Percentiles rank a stretch among this genome's conserved stretches.
These are phyloP conservation scores for Gautieria morchelliformis DNA, from an alignment of 768 basidiomycete species.

Conservation along the genomic window DNA sequence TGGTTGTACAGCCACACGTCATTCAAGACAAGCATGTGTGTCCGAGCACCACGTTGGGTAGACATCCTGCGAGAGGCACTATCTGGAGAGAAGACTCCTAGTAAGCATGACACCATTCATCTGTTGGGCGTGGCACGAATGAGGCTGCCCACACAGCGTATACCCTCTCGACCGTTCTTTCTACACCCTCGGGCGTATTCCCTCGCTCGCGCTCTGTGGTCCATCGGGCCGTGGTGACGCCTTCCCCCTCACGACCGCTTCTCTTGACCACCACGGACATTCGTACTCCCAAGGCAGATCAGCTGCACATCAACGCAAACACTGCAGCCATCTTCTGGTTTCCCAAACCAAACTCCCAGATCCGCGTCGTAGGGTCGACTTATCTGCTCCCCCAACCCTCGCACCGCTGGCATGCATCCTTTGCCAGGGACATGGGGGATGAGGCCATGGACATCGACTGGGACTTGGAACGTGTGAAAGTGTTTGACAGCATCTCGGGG, in stretches of 20 bases:
- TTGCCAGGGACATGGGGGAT: constrained; percentile 21
- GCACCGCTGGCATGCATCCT: constrained; percentile 23
- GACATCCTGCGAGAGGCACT: not conserved
- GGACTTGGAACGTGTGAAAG: constrained; percentile 52
- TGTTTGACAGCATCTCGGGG: constrained; percentile 50
- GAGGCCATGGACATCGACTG: constrained; percentile 43
- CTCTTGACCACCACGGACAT: constrained; percentile 63
- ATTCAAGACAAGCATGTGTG: not conserved
- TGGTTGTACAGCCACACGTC: too few species aligned
- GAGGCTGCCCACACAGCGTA: not conserved
- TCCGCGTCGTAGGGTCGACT: constrained; percentile 52
- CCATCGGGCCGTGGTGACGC: constrained; percentile 48
- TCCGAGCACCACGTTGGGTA: not conserved
- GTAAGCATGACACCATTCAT: not conserved
- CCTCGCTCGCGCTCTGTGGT: constrained; percentile 40
- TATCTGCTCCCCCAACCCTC: constrained; percentile 44
- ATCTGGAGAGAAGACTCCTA: not conserved
- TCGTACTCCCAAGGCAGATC: constrained; percentile 56
- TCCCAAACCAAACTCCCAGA: constrained; percentile 57
- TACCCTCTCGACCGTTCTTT: constrained; percentile 1
- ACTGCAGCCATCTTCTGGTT: constrained; percentile 74
- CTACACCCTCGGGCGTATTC: not conserved
- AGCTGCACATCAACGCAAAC: constrained; percentile 38
- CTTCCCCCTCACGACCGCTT: constrained; percentile 43
- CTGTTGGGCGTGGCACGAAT: not conserved